These are phyloP conservation scores for Fibroporia radiculosa DNA, from an alignment of 768 basidiomycete genomes.

Conservation along the genomic window DNA sequence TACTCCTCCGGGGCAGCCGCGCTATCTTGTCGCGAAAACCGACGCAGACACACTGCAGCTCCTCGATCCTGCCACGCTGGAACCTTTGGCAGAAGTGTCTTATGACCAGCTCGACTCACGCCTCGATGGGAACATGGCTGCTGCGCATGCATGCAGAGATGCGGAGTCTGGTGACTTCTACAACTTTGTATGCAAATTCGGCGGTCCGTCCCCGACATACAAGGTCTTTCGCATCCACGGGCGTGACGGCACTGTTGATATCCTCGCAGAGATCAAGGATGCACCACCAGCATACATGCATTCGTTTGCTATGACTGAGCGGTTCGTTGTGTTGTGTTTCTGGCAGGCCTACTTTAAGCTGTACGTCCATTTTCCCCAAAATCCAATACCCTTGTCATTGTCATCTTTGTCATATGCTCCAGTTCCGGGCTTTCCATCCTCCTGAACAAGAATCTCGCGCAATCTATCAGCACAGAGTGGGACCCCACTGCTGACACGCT, in stretches of 20 bases:
- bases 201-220: conserved; percentile 21
- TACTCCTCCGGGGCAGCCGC: too few relatives aligned
- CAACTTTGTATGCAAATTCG: conserved; percentile 27
- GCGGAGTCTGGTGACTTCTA: conserved; percentile 27
- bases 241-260: conserved; percentile 18
- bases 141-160: conserved; percentile 32
- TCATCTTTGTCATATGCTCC: too few relatives aligned
- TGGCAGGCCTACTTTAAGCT: conserved; percentile 22
- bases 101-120: conserved; percentile 25
- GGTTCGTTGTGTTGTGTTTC: conserved; percentile 28
- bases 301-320: conserved; percentile 30
- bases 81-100: conserved; percentile 23
- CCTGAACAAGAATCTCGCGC: conserved; percentile 25
- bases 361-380: too few relatives aligned
- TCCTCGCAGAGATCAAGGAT: conserved; percentile 29
- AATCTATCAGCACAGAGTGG: conserved; percentile 24
- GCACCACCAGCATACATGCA: conserved; percentile 32
- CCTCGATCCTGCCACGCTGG: conserved; percentile 30
- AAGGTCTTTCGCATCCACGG: conserved; percentile 26
- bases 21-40: conserved; percentile 26
- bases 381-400: too few relatives aligned
- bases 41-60: conserved; percentile 23
- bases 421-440: conserved; percentile 18
- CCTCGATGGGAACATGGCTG: conserved; percentile 27
- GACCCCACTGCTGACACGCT: conserved; percentile 20